phyloP scores from a whole-genome alignment of 495 filamentous ascomycete species.

The Hypoxylon crocopeplum region DNA sequence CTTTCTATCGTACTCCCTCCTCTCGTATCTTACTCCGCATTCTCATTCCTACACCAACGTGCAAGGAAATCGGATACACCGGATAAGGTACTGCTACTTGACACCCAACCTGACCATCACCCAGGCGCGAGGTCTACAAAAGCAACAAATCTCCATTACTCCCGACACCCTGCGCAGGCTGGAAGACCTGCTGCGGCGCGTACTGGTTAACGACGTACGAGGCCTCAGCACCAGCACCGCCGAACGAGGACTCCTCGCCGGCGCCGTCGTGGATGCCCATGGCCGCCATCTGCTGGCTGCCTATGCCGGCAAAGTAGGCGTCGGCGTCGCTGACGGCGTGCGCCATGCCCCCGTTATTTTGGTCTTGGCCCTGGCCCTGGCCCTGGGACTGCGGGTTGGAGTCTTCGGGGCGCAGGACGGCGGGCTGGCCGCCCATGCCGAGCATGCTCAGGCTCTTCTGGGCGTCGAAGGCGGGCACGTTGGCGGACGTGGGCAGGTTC shows the following conservation, averaged over 20 bases:
- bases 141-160: conserved; percentile 65
- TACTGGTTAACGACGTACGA: conserved; percentile 75
- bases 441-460: conserved; percentile 61
- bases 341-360: conserved; percentile 57
- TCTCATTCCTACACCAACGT: neutral
- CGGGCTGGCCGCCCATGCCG: conserved; percentile 58
- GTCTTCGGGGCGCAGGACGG: conserved; percentile 40
- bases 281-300: conserved; percentile 72
- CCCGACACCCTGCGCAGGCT: conserved; percentile 56
- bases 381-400: conserved; percentile 32
- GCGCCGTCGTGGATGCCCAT: conserved; percentile 62
- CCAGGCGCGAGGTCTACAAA: conserved; percentile 32
- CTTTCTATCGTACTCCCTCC: too few relatives aligned
- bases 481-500: conserved; percentile 53
- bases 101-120: too few relatives aligned
- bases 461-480: conserved; percentile 54
- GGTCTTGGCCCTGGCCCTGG: conserved; percentile 32
- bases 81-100: too few relatives aligned
- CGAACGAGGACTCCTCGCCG: conserved; percentile 52
- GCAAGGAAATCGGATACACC: too few relatives aligned
- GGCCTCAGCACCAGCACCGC: conserved; percentile 47
- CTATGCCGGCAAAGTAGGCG: conserved; percentile 79
- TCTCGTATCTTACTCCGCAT: neutral
- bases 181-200: conserved; percentile 65
- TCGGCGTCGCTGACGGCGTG: conserved; percentile 84